phyloP scores from a whole-genome alignment of 192 early-diverging fungal species.

The Coemansia umbellata region DNA sequence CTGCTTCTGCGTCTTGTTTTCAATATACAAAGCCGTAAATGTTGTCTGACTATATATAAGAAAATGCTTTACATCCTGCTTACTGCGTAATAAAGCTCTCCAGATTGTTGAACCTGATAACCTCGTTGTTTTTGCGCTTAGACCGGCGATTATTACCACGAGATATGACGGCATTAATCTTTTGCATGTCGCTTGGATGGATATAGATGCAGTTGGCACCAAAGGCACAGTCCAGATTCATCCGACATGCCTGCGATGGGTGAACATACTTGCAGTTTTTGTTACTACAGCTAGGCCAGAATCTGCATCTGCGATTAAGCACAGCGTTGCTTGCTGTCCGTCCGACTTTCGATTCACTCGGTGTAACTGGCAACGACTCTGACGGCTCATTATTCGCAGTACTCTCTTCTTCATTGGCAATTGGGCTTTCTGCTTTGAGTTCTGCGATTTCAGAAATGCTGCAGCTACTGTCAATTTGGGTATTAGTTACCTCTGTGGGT shows the following conservation, averaged over 20 bases:
- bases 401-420: too few relatives aligned
- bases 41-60: neutral
- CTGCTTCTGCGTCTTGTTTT: too few relatives aligned
- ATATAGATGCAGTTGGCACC: constrained; percentile 40
- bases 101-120: constrained; percentile 39
- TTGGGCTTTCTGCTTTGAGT: too few relatives aligned
- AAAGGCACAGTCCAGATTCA: constrained; percentile 29
- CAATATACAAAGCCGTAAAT: neutral
- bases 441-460: too few relatives aligned
- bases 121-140: constrained; percentile 35
- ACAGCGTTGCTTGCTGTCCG: neutral
- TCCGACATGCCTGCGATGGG: constrained; percentile 27
- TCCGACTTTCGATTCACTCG: neutral
- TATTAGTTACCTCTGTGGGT: too few relatives aligned
- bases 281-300: constrained; percentile 52
- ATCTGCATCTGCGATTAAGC: constrained; percentile 38
- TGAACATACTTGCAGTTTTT: constrained; percentile 49
- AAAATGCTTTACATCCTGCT: too few relatives aligned
- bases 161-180: constrained; percentile 39
- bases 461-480: too few relatives aligned
- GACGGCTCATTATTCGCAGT: neutral
- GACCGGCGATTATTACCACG: constrained; percentile 11
- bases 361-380: neutral
- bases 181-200: constrained; percentile 32
- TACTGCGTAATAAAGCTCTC: constrained; percentile 5